A percentile compares a stretch with the other conserved stretches of the same genome.
Conservation (phyloP, 2,329 filamentous ascomycete genomes). For the Sporothrix schenckii region DNA sequence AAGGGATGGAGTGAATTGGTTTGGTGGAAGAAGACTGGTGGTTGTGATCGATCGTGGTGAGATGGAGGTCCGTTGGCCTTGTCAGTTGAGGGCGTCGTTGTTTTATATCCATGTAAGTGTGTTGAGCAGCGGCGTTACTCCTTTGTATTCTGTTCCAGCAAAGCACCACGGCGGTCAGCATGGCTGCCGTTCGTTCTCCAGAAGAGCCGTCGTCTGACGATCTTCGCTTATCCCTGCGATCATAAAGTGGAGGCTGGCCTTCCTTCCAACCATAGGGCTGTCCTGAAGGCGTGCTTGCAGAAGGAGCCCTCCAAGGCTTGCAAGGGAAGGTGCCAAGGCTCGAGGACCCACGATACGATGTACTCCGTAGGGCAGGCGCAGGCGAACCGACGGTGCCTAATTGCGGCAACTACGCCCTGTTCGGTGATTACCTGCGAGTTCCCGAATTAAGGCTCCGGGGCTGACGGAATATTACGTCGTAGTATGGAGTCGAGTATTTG, state of each 20-base stretch:
- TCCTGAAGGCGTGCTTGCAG: not conserved
- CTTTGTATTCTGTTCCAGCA: not conserved
- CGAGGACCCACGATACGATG: slow-evolving; percentile 7
- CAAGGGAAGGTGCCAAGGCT: not conserved
- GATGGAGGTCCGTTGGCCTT: not conserved
- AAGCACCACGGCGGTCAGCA: not conserved
- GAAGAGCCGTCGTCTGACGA: not conserved
- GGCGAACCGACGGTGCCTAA: not conserved
- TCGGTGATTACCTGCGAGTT: slow-evolving; percentile 7
- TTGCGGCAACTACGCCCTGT: not conserved
- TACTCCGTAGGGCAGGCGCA: not conserved
- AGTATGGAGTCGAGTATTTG: no score
- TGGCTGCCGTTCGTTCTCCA: no score
- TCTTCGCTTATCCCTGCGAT: not conserved
- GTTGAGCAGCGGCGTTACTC: not conserved
- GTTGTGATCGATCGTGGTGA: not conserved
- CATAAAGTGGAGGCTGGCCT: no score
- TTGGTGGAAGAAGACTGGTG: not conserved
- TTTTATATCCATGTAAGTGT: not conserved
- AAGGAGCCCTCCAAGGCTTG: not conserved
- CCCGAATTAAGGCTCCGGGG: not conserved
- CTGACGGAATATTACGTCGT: no score
- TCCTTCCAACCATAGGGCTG: not conserved
- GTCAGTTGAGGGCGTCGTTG: not conserved
- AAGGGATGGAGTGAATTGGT: not conserved